Percentiles rank a stretch among this genome's conserved stretches.
Evolutionary conservation across 2,329 filamentous ascomycete species (phyloP).

Genomic region (Tolypocladium tropicale): DNA sequence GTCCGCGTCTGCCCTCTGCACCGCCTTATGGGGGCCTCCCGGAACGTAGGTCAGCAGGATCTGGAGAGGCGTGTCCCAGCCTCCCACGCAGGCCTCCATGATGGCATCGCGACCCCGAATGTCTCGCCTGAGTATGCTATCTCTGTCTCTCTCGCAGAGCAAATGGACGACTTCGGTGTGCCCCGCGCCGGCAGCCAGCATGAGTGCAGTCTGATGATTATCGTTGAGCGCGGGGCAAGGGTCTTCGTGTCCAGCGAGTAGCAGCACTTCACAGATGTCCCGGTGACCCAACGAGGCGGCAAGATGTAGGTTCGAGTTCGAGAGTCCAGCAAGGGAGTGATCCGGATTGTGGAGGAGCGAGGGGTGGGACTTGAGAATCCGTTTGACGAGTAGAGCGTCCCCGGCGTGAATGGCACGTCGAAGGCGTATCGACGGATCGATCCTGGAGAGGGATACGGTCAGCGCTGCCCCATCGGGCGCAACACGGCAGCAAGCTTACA

Average conservation of each 20-base stretch:
- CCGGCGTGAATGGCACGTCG: slow-evolving; percentile 73
- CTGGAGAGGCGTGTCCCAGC: slow-evolving; percentile 55
- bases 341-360: slow-evolving; percentile 70
- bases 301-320: slow-evolving; percentile 77
- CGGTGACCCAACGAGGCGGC: slow-evolving; percentile 64
- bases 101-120: slow-evolving; percentile 60
- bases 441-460: slow-evolving; percentile 36
- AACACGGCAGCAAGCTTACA: neutral
- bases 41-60: slow-evolving; percentile 52
- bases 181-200: slow-evolving; percentile 61
- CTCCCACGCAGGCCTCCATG: slow-evolving; percentile 51
- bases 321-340: slow-evolving; percentile 52
- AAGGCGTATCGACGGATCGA: slow-evolving; percentile 65
- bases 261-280: slow-evolving; percentile 57
- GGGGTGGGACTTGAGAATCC: slow-evolving; percentile 67
- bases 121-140: slow-evolving; percentile 55
- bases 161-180: slow-evolving; percentile 66
- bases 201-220: slow-evolving; percentile 68
- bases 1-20: slow-evolving; percentile 51
- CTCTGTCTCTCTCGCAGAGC: slow-evolving; percentile 53
- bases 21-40: slow-evolving; percentile 39
- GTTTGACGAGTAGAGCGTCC: slow-evolving; percentile 60
- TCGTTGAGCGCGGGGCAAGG: slow-evolving; percentile 67
- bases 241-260: slow-evolving; percentile 67
- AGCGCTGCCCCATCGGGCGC: neutral